Evolutionary conservation across 768 basidiomycete species (phyloP), one percentile per base, ranked within the genome.

Genomic region (Pleurotus platypus): DNA sequence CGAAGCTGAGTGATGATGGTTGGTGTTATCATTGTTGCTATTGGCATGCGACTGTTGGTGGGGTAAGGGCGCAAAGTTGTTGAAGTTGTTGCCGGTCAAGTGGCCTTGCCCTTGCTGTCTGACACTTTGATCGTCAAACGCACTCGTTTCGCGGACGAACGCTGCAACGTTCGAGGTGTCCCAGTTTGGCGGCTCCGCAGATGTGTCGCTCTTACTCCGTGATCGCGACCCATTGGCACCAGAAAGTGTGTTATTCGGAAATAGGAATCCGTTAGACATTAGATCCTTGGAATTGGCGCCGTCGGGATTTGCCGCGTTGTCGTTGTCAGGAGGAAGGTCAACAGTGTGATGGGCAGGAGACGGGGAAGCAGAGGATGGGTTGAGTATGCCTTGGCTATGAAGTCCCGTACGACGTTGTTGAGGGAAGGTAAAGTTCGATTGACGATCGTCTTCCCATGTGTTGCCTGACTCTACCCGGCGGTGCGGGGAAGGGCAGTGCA

Each of bases 161-260:
- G 30, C 30, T 35, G 30, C 30, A 11, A 35, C 8, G 30, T 35
- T 35, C 30, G 70, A 57, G 49, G 69, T 57, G 55, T 80, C 76
- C 85, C 85, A 85, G 46, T 78, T 66, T 1, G 78, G 80, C 13
- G 79, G 79, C 56, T 85, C 81, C 2, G 80, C 72, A 45, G 81
- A 74, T 0, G 82, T 79, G 46, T 87, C 86, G 1, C 84, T 84
- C 62, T 85, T 81, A 69, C 83, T 85, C 53, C 86, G 75, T 20
- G 42, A 16, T 30, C 61, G 39, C 13, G 22, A 20, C 13, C 18
- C 38, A 13, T 40, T 39, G 13, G n/a, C 22, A 73, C 70, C 37
- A 84, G 77, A 37, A 70, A 69, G n/a, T 62, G 66, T 55, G 20
- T 39, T 39, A 54, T 20, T 20, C 6, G 51, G 51, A 42, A 54